Evolutionary conservation across 441 rosid species (phyloP), one percentile per base, ranked within the genome.

Genomic region (Adansonia rubrostipa): DNA sequence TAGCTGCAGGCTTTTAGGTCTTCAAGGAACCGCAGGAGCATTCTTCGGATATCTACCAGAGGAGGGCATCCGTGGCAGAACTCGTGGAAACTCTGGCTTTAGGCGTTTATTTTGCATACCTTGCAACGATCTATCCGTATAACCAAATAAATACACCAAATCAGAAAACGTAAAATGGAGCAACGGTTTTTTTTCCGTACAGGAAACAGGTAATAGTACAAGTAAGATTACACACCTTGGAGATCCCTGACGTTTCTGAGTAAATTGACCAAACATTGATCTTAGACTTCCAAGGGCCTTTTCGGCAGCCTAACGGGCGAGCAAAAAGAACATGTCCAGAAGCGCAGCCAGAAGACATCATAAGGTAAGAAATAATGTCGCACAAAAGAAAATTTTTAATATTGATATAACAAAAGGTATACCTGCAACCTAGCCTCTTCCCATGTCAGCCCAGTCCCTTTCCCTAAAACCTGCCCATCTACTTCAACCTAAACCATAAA

Each of bases 381-480:
- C 76, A 57, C 17, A 47, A 5, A 7, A 74, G 78, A 73, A 73
- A 64, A 20, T 20, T 73, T 56, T 36, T 33, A 62, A 77, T 48
- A 77, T 19, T n/a, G 33, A 54, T 19, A 13, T n/a, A 56, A 67
- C 3, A 62, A 15, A 57, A 73, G 33, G 54, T 20, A 40, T 89
- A 92, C 98, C 94, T 90, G 97, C 88, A 85, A 87, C 89, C 86
- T 92, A 78, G 99, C 99, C 83, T 97, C 97, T 71, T 95, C 99
- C 98, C 96, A 95, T 22, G 99, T 90, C n/a, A 84, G 88, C 76
- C 99, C 99, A 66, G 83, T 80, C 58, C 99, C 99, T 86, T 88
- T 90, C 48, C 98, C 98, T 80, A 95, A 71, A 72, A 93, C 88
- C 85, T 89, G 92, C 33, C 99, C 99, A 84, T 93, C 95, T 42